These are phyloP conservation scores for Tripidium arundinaceum DNA, from an alignment of 202 grass and related monocot genomes.

Conservation along the genomic window DNA sequence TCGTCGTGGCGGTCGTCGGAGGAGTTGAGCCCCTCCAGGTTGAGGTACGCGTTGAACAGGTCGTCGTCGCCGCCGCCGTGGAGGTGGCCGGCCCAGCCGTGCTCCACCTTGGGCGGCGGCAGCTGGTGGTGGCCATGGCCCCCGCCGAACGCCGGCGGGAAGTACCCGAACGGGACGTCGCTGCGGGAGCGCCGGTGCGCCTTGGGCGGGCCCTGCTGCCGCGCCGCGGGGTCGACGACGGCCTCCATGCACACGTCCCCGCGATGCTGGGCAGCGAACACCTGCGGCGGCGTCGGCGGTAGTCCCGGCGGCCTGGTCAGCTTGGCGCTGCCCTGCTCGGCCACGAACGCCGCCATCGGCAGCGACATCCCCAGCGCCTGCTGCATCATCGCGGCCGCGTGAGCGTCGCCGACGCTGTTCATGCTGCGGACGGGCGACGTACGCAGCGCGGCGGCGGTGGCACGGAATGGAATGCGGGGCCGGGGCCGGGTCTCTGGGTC, in stretches of 20 bases:
- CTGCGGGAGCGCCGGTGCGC: conserved; percentile 60
- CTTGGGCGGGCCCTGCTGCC: conserved; percentile 10
- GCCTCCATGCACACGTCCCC: conserved; percentile 40
- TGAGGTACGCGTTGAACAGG: conserved; percentile 72
- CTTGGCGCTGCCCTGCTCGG: conserved; percentile 21
- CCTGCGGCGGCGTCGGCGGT: conserved; percentile 41
- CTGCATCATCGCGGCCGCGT: conserved; percentile 29
- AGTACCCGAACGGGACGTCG: conserved; percentile 62
- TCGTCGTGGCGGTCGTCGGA: conserved; percentile 53
- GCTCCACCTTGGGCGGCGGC: conserved; percentile 41
- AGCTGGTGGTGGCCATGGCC: conserved; percentile 5
- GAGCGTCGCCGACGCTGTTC: conserved; percentile 27
- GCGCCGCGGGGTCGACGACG: conserved; percentile 9
- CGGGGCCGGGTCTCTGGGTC: neutral
- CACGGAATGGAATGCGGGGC: neutral
- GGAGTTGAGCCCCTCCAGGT: conserved; percentile 73
- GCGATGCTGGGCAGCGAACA: neutral
- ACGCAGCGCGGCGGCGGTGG: neutral
- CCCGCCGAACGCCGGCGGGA: conserved; percentile 11
- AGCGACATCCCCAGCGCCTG: conserved; percentile 25
- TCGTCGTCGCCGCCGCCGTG: conserved; percentile 44
- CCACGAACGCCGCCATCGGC: conserved; percentile 25
- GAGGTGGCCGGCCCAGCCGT: conserved; percentile 33
- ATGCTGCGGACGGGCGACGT: neutral
- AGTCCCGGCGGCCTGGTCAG: conserved; percentile 33